phyloP scores from a whole-genome alignment of 129 eudicot species.

The Flaveria ramosissima region DNA sequence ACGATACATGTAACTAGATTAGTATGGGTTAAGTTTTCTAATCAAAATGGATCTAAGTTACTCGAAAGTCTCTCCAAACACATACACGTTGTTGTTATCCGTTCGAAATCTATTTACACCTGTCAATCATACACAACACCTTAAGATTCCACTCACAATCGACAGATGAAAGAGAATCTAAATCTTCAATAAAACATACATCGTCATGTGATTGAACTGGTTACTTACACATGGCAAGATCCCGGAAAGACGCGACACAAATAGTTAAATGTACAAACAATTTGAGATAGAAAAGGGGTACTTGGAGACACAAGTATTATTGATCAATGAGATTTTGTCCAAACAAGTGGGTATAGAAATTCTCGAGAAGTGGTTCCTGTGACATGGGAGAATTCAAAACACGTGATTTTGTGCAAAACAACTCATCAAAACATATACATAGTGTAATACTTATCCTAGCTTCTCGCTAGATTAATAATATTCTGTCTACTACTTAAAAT shows the following conservation, averaged over 20 bases:
- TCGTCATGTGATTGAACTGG: conserved; percentile 7
- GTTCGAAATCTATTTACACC: conserved; percentile 4
- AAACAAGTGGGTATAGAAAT: conserved; percentile 28
- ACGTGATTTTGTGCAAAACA: conserved; percentile 47
- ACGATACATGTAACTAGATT: neutral
- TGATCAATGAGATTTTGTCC: conserved; percentile 13
- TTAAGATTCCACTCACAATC: conserved; percentile 18
- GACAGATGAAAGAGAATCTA: conserved; percentile 24
- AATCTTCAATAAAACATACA: neutral
- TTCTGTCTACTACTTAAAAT: no score
- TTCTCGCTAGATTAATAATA: no score
- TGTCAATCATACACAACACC: conserved; percentile 17
- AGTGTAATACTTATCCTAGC: no score
- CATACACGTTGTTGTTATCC: conserved; percentile 26
- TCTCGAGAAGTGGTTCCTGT: conserved; percentile 28
- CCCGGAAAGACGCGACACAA: conserved; percentile 26
- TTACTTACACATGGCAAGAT: conserved; percentile 31
- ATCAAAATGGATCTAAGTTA: neutral
- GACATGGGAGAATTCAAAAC: conserved; percentile 36
- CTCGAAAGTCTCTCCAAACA: conserved; percentile 7
- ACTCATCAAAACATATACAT: conserved; percentile 25
- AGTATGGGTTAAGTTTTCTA: neutral
- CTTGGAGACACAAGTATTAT: neutral
- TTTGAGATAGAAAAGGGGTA: conserved; percentile 16
- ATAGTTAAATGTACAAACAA: neutral